phyloP scores from a whole-genome alignment of 441 rosid genomes.

The Capsella rubella region DNA sequence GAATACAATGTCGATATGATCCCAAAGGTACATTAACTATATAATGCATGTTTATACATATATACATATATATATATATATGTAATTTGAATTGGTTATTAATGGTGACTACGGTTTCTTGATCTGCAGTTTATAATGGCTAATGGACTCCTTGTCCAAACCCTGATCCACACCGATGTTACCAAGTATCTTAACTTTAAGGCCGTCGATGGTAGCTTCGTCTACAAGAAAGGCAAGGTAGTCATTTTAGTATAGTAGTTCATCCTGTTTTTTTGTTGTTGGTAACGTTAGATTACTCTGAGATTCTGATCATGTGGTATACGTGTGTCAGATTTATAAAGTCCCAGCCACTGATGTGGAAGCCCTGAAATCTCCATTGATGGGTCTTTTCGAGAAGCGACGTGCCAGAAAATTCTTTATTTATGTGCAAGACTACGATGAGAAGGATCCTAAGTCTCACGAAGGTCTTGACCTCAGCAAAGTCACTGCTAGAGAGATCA shows the following conservation, averaged over 20 bases:
- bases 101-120: slow-evolving; percentile 21
- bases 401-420: slow-evolving; percentile 80
- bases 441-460: slow-evolving; percentile 75
- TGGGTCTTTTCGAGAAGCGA: slow-evolving; percentile 80
- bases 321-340: slow-evolving; percentile 55
- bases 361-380: slow-evolving; percentile 73
- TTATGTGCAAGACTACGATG: slow-evolving; percentile 74
- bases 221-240: slow-evolving; percentile 79
- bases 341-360: slow-evolving; percentile 82
- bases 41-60: neutral
- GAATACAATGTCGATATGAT: slow-evolving; percentile 78
- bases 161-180: slow-evolving; percentile 76
- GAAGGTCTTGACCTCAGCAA: slow-evolving; percentile 71
- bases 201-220: slow-evolving; percentile 78
- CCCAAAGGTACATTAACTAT: slow-evolving; percentile 58
- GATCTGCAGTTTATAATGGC: slow-evolving; percentile 72
- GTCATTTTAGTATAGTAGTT: neutral
- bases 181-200: slow-evolving; percentile 80
- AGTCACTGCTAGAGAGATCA: slow-evolving; percentile 71
- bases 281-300: neutral
- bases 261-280: neutral
- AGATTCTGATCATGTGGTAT: neutral
- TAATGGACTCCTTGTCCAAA: slow-evolving; percentile 64
- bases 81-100: neutral
- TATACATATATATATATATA: neutral